Percentiles rank a stretch among this genome's conserved stretches.
Conservation (phyloP, 2,329 filamentous ascomycete species). For the Aureobasidium subglaciale region DNA sequence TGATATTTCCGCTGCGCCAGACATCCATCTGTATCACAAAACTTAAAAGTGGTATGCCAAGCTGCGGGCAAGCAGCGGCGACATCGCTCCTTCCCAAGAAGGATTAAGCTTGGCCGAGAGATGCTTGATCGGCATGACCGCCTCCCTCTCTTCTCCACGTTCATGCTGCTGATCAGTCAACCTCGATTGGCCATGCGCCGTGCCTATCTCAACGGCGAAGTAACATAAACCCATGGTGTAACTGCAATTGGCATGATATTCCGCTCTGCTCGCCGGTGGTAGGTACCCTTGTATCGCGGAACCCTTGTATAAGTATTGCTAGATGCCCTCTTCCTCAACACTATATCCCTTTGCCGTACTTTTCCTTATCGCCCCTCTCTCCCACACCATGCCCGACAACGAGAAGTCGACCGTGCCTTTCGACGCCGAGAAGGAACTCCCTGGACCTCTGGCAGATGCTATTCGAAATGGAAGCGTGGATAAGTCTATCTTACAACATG, state of each 20-base stretch:
- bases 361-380: neutral
- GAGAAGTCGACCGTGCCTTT: neutral
- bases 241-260: neutral
- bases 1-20: too few species aligned
- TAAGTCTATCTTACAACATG: conserved; percentile 41
- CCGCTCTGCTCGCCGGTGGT: conserved; percentile 5
- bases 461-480: conserved; percentile 24
- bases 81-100: neutral
- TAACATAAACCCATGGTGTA: neutral
- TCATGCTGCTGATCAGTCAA: neutral
- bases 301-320: neutral
- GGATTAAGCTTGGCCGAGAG: conserved; percentile 5
- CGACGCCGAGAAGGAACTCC: conserved; percentile 23
- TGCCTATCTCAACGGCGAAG: conserved; percentile 5
- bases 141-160: neutral
- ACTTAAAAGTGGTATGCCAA: neutral
- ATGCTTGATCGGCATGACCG: neutral
- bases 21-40: neutral
- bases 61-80: neutral
- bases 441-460: conserved; percentile 22
- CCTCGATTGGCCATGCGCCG: neutral
- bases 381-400: neutral
- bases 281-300: neutral
- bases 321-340: neutral
- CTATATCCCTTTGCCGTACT: neutral